Evolutionary conservation across 345 rosid species (phyloP).

Genomic region (Pugionium cornutum): DNA sequence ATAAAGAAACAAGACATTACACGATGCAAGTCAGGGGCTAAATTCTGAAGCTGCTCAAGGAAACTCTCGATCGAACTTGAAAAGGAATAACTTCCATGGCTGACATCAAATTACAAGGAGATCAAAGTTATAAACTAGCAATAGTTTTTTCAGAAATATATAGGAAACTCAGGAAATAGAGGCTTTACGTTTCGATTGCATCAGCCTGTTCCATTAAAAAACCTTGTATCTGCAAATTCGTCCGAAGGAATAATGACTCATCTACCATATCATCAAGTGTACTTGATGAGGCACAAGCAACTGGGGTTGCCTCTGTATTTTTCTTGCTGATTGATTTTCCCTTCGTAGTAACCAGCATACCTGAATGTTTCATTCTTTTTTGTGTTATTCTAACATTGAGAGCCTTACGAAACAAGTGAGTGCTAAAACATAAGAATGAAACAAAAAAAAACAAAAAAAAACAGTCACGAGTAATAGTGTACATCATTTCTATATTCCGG

Average conservation of each 20-base stretch:
- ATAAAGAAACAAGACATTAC: slow-evolving; percentile 43
- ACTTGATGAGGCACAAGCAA: slow-evolving; percentile 45
- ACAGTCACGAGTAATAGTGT: background rate
- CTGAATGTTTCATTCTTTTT: slow-evolving; percentile 51
- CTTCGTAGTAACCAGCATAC: slow-evolving; percentile 51
- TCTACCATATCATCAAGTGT: slow-evolving; percentile 42
- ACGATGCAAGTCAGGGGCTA: slow-evolving; percentile 95
- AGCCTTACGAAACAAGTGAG: slow-evolving; percentile 24
- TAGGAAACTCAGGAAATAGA: slow-evolving; percentile 6
- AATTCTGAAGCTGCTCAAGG: slow-evolving; percentile 68
- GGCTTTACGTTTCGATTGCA: slow-evolving; percentile 72
- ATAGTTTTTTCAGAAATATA: slow-evolving; percentile 8
- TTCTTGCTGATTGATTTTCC: slow-evolving; percentile 46
- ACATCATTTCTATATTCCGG: background rate
- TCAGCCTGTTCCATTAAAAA: slow-evolving; percentile 86
- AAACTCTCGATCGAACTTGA: slow-evolving; percentile 63
- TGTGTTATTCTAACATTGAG: slow-evolving; percentile 11
- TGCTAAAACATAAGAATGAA: slow-evolving; percentile 8
- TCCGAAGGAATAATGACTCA: slow-evolving; percentile 61
- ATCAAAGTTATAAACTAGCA: slow-evolving; percentile 20
- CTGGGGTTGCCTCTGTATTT: slow-evolving; percentile 47
- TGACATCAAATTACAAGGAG: slow-evolving; percentile 41
- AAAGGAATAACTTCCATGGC: slow-evolving; percentile 75
- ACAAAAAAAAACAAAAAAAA: background rate
- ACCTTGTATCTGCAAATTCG: slow-evolving; percentile 87